Conservation (phyloP, 1,284 basidiomycete species). For the Malassezia psittaci region DNA sequence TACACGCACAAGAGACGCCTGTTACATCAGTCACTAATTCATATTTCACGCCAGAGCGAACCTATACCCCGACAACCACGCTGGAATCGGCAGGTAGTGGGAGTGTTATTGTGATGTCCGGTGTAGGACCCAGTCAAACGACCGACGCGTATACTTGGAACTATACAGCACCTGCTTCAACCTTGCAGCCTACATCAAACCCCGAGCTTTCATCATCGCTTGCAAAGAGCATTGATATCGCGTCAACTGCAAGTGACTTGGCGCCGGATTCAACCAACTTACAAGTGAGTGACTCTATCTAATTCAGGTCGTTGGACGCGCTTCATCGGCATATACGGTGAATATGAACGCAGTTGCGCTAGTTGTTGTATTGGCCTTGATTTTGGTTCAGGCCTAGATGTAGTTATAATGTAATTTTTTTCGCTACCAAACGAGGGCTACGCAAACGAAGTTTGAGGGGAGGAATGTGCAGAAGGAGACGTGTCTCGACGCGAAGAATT, state of each 20-base stretch:
- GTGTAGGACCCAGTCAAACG: conserved; percentile 2
- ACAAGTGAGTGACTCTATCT: conserved; percentile 2
- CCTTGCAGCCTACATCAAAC: conserved; percentile 4
- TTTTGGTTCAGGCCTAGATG: no score
- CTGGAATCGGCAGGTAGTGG: not conserved
- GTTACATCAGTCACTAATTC: conserved; percentile 3
- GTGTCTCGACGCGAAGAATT: not conserved
- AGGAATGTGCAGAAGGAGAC: not conserved
- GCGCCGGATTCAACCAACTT: conserved; percentile 1
- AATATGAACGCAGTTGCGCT: no score
- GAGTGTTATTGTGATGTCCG: not conserved
- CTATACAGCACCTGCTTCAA: conserved; percentile 11
- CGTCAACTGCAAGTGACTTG: conserved; percentile 6
- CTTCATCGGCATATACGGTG: no score
- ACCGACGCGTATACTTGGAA: conserved; percentile 7
- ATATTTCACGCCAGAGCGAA: conserved; percentile 14
- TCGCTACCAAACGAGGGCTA: not conserved
- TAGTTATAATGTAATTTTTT: no score
- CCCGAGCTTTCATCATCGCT: conserved; percentile 4
- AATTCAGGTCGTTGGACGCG: no score
- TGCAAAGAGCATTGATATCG: not conserved
- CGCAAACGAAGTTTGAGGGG: conserved; percentile 16
- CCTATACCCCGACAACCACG: conserved; percentile 14
- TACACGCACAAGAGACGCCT: not conserved
- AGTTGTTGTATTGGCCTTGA: no score